A percentile compares a stretch with the other conserved stretches of the same genome.
Evolutionary conservation across 2,329 filamentous ascomycete species (phyloP).

Genomic region (Hymenoscyphus scutula): DNA sequence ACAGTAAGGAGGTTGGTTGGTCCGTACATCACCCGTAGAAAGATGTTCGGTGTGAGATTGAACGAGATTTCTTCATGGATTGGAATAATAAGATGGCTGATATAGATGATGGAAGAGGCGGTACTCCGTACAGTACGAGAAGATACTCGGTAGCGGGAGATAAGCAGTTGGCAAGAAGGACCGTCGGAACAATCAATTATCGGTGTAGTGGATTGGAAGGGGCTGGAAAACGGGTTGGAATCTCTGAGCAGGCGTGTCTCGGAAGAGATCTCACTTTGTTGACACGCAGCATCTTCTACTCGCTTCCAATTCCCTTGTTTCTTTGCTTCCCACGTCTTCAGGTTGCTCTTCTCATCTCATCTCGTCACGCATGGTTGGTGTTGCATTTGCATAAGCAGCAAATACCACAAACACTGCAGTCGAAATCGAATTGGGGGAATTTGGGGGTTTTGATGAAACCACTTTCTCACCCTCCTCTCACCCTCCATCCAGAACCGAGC

Average conservation of each 20-base stretch:
- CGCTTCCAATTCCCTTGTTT: neutral
- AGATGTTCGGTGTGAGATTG: neutral
- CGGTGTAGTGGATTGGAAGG: too few relatives aligned
- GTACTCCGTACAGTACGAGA: too few relatives aligned
- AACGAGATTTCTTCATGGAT: neutral
- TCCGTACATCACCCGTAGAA: too few relatives aligned
- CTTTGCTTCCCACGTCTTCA: neutral
- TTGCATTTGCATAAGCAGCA: neutral
- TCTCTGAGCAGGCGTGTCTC: too few relatives aligned
- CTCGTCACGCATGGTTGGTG: neutral
- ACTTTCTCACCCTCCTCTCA: neutral
- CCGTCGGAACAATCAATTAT: neutral
- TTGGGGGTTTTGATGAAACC: neutral
- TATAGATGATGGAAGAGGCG: neutral
- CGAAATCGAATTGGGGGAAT: neutral
- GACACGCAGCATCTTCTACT: neutral
- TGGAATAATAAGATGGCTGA: neutral
- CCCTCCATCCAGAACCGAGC: neutral
- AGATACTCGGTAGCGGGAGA: neutral
- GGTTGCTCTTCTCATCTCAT: neutral
- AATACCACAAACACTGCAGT: neutral
- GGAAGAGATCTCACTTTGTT: too few relatives aligned
- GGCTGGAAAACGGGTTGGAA: too few relatives aligned
- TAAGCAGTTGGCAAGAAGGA: neutral
- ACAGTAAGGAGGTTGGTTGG: too few relatives aligned